Conservation (phyloP, 2,329 filamentous ascomycete species). For the Cladosporium sp. region DNA sequence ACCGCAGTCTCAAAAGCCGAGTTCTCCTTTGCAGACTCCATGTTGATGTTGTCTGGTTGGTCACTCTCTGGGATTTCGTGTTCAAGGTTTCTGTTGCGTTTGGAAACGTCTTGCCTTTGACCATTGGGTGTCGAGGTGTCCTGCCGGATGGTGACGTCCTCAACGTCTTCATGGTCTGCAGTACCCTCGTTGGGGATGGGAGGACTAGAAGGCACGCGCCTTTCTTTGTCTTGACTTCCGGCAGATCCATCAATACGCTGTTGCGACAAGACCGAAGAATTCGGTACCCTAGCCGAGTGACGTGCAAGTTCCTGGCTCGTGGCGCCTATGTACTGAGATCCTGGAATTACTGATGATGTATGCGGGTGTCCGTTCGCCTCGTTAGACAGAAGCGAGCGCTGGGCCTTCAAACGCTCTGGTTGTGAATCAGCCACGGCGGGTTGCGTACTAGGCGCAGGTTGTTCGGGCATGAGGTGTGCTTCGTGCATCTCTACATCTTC, state of each 20-base stretch:
- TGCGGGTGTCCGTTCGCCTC: constrained; percentile 28
- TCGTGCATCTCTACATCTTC: neutral
- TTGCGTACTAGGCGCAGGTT: neutral
- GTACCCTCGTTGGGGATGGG: neutral
- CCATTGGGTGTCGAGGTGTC: neutral
- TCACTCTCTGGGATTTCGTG: constrained; percentile 30
- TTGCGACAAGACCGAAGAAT: constrained; percentile 3
- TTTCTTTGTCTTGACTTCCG: neutral
- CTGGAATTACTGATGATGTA: constrained; percentile 29
- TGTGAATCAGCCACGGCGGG: constrained; percentile 44
- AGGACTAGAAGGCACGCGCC: constrained; percentile 9
- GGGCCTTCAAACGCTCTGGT: constrained; percentile 29
- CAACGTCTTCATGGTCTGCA: neutral
- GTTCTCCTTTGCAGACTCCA: constrained; percentile 7
- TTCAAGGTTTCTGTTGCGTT: neutral
- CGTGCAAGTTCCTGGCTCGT: constrained; percentile 24
- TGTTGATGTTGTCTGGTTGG: constrained; percentile 5
- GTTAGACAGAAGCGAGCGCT: constrained; percentile 27
- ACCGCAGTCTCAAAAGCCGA: constrained; percentile 3
- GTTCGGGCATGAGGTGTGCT: neutral
- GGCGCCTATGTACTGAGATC: constrained; percentile 31
- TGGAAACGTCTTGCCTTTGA: neutral
- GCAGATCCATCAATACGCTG: neutral
- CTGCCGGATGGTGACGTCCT: neutral
- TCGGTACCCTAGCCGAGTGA: neutral